phyloP scores from a whole-genome alignment of 2,329 filamentous ascomycete genomes.

The Neonectria coccinea region DNA sequence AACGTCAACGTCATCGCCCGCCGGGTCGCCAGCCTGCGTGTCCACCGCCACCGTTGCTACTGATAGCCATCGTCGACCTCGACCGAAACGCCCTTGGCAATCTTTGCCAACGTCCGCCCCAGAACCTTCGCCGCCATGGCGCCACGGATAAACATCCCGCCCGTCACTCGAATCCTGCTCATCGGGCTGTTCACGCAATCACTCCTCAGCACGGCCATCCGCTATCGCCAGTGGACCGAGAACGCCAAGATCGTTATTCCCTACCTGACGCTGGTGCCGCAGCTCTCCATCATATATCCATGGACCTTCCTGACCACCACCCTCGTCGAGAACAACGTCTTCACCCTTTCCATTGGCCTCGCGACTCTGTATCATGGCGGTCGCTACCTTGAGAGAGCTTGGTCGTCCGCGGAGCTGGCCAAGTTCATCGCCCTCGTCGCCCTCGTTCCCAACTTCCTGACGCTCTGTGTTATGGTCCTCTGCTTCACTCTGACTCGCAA shows the following conservation, averaged over 20 bases:
- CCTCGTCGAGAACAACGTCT: slow-evolving; percentile 92
- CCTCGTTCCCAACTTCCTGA: slow-evolving; percentile 82
- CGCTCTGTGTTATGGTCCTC: slow-evolving; percentile 78
- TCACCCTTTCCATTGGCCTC: slow-evolving; percentile 82
- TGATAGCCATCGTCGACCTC: not conserved
- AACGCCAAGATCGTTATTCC: slow-evolving; percentile 78
- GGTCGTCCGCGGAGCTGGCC: slow-evolving; percentile 90
- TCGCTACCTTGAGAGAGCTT: slow-evolving; percentile 93
- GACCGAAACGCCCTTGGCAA: slow-evolving; percentile 8
- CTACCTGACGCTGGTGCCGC: slow-evolving; percentile 88
- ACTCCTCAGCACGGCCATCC: slow-evolving; percentile 82
- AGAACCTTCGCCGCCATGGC: slow-evolving; percentile 68
- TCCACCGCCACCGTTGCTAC: not conserved
- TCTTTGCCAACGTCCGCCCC: slow-evolving; percentile 18
- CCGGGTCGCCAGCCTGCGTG: not conserved
- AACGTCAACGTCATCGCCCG: slow-evolving; percentile 9
- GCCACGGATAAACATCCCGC: slow-evolving; percentile 89
- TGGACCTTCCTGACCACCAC: slow-evolving; percentile 92
- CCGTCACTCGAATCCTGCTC: slow-evolving; percentile 86
- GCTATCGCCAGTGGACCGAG: slow-evolving; percentile 75
- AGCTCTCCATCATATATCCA: slow-evolving; percentile 85
- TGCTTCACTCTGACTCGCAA: slow-evolving; percentile 77
- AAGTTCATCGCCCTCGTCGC: slow-evolving; percentile 86
- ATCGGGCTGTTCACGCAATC: slow-evolving; percentile 81
- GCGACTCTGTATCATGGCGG: slow-evolving; percentile 91